Evolutionary conservation across 2,329 filamentous ascomycete genomes (phyloP).

Genomic region (Stemphylium beticola): DNA sequence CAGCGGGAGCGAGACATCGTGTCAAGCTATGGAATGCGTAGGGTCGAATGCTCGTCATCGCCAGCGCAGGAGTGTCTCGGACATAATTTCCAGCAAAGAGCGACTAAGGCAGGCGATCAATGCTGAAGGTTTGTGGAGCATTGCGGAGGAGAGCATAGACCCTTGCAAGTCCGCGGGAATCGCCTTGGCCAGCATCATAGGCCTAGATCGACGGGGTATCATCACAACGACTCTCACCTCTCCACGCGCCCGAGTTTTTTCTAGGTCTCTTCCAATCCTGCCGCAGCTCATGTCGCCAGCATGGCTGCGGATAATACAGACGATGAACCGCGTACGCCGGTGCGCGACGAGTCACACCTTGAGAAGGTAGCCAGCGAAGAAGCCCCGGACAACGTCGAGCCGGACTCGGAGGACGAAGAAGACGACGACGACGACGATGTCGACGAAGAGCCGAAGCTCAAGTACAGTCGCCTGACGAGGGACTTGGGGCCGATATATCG

Average conservation of each 20-base stretch:
- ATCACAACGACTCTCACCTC: slow-evolving; percentile 26
- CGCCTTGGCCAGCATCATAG: slow-evolving; percentile 41
- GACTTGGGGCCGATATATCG: slow-evolving; percentile 82
- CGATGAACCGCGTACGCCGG: slow-evolving; percentile 47
- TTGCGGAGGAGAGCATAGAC: slow-evolving; percentile 19
- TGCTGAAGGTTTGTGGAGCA: slow-evolving; percentile 12
- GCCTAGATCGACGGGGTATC: slow-evolving; percentile 26
- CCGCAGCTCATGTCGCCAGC: slow-evolving; percentile 49
- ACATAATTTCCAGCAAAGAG: slow-evolving; percentile 23
- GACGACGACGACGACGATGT: slow-evolving; percentile 83
- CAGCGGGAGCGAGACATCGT: slow-evolving; percentile 26
- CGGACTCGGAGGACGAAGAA: slow-evolving; percentile 59
- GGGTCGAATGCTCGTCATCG: slow-evolving; percentile 32
- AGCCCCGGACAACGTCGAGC: slow-evolving; percentile 30
- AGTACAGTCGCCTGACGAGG: slow-evolving; percentile 86
- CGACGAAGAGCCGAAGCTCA: slow-evolving; percentile 91
- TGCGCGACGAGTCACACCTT: slow-evolving; percentile 17
- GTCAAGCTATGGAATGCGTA: slow-evolving; percentile 32
- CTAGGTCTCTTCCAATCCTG: slow-evolving; percentile 22
- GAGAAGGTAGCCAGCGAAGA: slow-evolving; percentile 31
- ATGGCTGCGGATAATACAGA: slow-evolving; percentile 49
- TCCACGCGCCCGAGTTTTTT: slow-evolving; percentile 24
- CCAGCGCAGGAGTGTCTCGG: slow-evolving; percentile 18
- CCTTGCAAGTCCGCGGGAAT: slow-evolving; percentile 19
- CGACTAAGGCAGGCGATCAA: background rate